Percentiles rank a stretch among this genome's conserved stretches.
These are phyloP conservation scores for Pleodorina starrii DNA, from an alignment of 139 green algal species.

Conservation along the genomic window DNA sequence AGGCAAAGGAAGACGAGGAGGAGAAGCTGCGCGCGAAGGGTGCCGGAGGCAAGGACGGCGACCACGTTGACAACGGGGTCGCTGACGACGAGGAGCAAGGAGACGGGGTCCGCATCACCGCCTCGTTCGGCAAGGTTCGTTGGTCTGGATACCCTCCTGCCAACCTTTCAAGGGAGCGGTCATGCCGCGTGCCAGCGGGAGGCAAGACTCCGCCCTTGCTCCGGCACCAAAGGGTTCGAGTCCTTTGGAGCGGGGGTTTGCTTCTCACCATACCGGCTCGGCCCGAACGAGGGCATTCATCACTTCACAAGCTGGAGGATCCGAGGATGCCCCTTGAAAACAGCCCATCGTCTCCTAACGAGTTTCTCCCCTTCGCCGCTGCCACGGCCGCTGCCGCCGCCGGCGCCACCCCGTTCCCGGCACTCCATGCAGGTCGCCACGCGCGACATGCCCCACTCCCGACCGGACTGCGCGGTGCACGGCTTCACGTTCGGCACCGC, in stretches of 20 bases:
- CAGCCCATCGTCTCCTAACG: neutral
- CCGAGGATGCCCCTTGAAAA: neutral
- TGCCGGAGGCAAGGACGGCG: neutral
- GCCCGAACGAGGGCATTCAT: neutral
- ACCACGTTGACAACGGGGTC: neutral
- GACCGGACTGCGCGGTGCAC: neutral
- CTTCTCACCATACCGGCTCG: neutral
- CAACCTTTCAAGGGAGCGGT: neutral
- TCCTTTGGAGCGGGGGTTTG: neutral
- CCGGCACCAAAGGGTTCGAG: too few species aligned
- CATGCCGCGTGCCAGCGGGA: neutral
- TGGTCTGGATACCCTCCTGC: too few species aligned
- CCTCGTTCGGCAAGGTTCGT: neutral
- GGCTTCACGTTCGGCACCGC: neutral
- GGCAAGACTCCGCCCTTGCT: too few species aligned
- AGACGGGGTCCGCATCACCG: neutral
- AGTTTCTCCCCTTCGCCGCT: neutral
- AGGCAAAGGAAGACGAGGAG: neutral
- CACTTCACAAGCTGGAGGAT: neutral
- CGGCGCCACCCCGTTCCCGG: too few species aligned
- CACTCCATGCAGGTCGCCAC: conserved; percentile 1
- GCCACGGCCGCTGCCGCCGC: too few species aligned
- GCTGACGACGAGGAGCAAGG: neutral
- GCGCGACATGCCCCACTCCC: conserved; percentile 5
- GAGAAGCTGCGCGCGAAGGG: neutral